Evolutionary conservation across 345 rosid genomes (phyloP).

Genomic region (Rhodamnia rubescens): DNA sequence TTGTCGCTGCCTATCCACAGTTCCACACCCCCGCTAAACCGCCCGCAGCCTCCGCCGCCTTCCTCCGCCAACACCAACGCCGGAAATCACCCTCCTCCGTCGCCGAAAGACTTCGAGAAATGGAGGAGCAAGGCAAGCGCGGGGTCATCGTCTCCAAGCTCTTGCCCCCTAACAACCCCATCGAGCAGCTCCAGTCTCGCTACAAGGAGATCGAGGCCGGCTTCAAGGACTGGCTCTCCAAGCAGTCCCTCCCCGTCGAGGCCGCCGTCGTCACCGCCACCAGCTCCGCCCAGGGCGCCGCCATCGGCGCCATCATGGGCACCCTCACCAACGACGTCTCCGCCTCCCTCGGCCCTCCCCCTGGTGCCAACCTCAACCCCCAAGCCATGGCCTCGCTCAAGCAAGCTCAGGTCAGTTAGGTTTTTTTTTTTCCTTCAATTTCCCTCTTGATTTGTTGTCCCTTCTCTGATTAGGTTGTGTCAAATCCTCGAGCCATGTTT

Average conservation of each 20-base stretch:
- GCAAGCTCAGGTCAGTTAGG: constrained; percentile 66
- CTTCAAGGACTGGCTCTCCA: constrained; percentile 34
- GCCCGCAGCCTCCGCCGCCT: background rate
- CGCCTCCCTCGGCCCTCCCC: constrained; percentile 17
- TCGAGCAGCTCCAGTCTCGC: constrained; percentile 19
- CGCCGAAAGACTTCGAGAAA: background rate
- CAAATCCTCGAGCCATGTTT: background rate
- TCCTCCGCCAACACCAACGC: background rate
- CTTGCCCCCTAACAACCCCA: constrained; percentile 18
- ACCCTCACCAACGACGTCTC: constrained; percentile 27
- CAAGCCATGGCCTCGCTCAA: constrained; percentile 40
- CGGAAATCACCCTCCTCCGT: background rate
- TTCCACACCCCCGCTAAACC: background rate
- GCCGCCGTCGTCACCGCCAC: constrained; percentile 40
- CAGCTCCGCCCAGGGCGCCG: constrained; percentile 31
- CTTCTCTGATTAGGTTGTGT: background rate
- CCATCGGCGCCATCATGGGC: constrained; percentile 40
- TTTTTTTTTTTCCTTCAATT: background rate
- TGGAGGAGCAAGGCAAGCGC: constrained; percentile 25
- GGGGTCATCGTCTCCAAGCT: constrained; percentile 7
- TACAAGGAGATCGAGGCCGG: constrained; percentile 28
- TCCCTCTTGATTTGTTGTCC: background rate
- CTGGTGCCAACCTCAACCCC: constrained; percentile 19
- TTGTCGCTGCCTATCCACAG: background rate
- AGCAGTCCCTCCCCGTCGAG: constrained; percentile 38